Conservation (phyloP, 169 alveolate genomes). For the Cystoisospora suis region DNA sequence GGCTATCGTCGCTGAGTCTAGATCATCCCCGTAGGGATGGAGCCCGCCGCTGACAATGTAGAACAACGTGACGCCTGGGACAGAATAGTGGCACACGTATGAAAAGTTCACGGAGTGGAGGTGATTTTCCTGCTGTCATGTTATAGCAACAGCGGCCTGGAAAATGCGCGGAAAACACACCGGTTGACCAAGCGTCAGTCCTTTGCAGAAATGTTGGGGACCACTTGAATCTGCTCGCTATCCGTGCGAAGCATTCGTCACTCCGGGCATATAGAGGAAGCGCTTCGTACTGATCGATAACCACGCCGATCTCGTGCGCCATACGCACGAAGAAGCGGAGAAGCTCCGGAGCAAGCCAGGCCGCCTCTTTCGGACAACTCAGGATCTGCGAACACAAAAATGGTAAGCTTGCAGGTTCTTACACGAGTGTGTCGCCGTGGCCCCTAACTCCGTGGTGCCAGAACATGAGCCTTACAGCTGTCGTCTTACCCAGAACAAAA, state of each 20-base stretch:
- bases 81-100: neutral
- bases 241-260: neutral
- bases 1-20: conserved; percentile 13
- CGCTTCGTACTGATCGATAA: conserved; percentile 25
- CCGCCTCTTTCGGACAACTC: conserved; percentile 36
- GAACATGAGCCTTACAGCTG: neutral
- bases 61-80: conserved; percentile 48
- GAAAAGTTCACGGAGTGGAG: neutral
- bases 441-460: neutral
- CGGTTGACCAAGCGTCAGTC: conserved; percentile 54
- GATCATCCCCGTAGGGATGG: conserved; percentile 46
- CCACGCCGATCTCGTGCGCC: neutral
- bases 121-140: no score
- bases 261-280: neutral
- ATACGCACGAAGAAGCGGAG: neutral
- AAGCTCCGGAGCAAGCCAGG: conserved; percentile 54
- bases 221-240: conserved; percentile 33
- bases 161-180: conserved; percentile 14
- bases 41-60: conserved; percentile 42
- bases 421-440: no score
- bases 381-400: conserved; percentile 9
- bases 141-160: no score
- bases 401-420: neutral
- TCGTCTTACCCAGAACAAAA: conserved; percentile 48
- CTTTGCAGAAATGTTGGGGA: neutral